Evolutionary conservation across 495 filamentous ascomycete genomes (phyloP).

Genomic region (Schizothecium vesticola): DNA sequence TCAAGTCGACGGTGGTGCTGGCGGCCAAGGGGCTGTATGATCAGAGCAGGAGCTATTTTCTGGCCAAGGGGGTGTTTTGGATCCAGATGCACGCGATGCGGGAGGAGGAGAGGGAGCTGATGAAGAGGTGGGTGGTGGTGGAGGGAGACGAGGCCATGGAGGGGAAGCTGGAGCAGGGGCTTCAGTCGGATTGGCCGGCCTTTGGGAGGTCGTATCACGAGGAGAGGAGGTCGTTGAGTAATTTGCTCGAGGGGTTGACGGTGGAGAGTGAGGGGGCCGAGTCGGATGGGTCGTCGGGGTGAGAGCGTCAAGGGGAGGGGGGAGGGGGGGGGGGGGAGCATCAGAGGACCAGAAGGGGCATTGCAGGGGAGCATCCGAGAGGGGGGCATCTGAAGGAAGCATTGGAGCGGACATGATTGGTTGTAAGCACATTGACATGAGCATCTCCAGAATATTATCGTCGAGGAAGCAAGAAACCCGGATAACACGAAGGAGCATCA

Average conservation of each 20-base stretch:
- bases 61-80: constrained; percentile 21
- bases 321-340: no score
- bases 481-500: background rate
- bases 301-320: no score
- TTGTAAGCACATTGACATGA: background rate
- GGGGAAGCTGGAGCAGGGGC: constrained; percentile 16
- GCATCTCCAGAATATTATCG: background rate
- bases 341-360: background rate
- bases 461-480: background rate
- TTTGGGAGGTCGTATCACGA: constrained; percentile 14
- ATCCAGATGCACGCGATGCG: constrained; percentile 21
- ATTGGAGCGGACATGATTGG: background rate
- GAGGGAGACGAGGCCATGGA: constrained; percentile 10
- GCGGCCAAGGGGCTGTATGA: constrained; percentile 35
- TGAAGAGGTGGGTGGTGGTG: constrained; percentile 20
- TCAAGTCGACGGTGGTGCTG: constrained; percentile 31
- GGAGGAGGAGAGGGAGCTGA: constrained; percentile 18
- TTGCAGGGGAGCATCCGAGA: background rate
- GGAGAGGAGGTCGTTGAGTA: constrained; percentile 12
- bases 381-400: background rate
- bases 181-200: constrained; percentile 23
- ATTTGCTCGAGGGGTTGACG: constrained; percentile 11
- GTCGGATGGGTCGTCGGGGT: background rate
- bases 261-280: constrained; percentile 6
- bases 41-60: constrained; percentile 27